Evolutionary conservation across 2,329 filamentous ascomycete species (phyloP).

Genomic region (Nemania abortiva): DNA sequence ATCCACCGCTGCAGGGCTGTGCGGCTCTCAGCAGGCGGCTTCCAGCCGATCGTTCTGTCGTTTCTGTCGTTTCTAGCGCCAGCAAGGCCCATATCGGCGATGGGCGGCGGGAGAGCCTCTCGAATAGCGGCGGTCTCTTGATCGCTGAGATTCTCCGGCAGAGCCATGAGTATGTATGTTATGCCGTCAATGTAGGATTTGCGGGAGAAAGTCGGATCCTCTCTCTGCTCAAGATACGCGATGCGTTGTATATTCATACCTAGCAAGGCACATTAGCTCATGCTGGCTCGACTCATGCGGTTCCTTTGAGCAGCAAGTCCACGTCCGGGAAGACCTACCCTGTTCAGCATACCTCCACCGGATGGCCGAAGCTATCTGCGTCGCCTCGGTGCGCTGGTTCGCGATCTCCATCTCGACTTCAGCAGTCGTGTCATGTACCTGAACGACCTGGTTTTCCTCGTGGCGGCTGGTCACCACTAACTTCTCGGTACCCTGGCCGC

Average conservation of each 20-base stretch:
- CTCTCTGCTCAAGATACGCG: constrained; percentile 54
- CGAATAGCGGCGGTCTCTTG: constrained; percentile 66
- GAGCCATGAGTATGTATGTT: constrained; percentile 72
- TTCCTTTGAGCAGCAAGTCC: neutral
- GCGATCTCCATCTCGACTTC: constrained; percentile 4
- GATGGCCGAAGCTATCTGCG: constrained; percentile 36
- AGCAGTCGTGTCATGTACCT: neutral
- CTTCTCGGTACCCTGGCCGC: constrained; percentile 26
- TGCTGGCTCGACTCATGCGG: constrained; percentile 3
- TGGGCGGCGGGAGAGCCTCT: constrained; percentile 60
- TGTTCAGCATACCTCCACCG: constrained; percentile 50
- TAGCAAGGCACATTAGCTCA: constrained; percentile 23
- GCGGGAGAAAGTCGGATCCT: constrained; percentile 63
- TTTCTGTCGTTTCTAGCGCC: constrained; percentile 13
- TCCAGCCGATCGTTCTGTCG: constrained; percentile 34
- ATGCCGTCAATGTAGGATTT: constrained; percentile 74
- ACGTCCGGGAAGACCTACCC: constrained; percentile 38
- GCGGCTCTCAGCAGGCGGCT: constrained; percentile 13
- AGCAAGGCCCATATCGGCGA: constrained; percentile 35
- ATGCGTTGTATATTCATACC: constrained; percentile 45
- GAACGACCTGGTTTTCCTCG: constrained; percentile 27
- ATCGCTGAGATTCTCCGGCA: constrained; percentile 68
- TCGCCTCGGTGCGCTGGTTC: constrained; percentile 8
- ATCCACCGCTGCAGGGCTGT: constrained; percentile 69
- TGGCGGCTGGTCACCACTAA: constrained; percentile 33